Evolutionary conservation across 2,329 filamentous ascomycete species (phyloP), one percentile per base, ranked within the genome.

Genomic region (Akanthomyces lecanii): DNA sequence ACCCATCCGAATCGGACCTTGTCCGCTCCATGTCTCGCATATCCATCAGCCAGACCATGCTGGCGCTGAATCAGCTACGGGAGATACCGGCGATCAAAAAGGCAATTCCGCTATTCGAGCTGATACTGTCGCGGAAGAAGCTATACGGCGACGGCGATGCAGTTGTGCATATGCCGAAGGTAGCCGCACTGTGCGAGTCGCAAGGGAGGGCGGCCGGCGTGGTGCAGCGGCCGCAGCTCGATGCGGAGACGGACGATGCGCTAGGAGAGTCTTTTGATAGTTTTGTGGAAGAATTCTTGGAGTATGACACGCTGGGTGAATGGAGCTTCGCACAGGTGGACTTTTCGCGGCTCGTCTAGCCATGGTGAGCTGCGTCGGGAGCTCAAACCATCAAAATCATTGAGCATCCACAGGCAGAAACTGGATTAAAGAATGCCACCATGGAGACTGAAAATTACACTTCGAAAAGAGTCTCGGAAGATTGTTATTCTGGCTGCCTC

Each of bases 1-100:
- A 63, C 23, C 23, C 30, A 4, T 44, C 33, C 4, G 61, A 57
- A 33, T n/a, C 61, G n/a, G 53, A 57, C 5, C 30, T 63, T 12
- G 47, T 58, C 7, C 61, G n/a, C 4, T 58, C 53, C 33, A 63
- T 63, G 61, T 52, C 61, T 14, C 61, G 61, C 30, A 52, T 63
- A 4, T 58, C 61, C 44, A 58, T 63, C 44, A 58, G 53, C 25
- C 53, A 57, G 36, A 50, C 61, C n/a, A 63, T 63, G 61, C 61
- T 63, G 21, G 44, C 54, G 53, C 45, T 63, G 33, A 10, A 51
- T 4, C 53, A 58, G 33, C 21, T 56, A 14, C 53, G 44, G 1
- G 61, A 63, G 33, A 52, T 63, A 18, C 61, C 61, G 16, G 61
- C 47, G 3, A 51, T 63, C 12, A 58, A 58, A 28, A 56, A 53